A percentile compares a stretch with the other conserved stretches of the same genome.
These are phyloP conservation scores for Canavalia ensiformis DNA, from an alignment of 306 rosid genomes.

Conservation along the genomic window DNA sequence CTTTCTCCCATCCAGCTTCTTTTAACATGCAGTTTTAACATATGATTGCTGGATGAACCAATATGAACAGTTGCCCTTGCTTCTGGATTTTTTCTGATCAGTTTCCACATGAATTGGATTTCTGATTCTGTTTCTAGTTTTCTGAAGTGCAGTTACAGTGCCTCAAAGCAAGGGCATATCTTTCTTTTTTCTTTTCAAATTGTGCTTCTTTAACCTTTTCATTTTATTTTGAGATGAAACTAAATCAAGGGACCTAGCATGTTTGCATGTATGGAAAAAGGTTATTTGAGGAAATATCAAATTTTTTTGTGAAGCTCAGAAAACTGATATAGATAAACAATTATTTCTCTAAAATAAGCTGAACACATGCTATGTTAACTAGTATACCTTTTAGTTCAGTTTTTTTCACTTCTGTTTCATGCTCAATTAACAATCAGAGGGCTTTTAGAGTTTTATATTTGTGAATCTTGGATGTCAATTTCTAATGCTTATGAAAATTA, in stretches of 20 bases:
- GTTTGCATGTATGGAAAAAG: no score
- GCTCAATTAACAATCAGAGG: not conserved
- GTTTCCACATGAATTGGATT: not conserved
- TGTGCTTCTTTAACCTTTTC: not conserved
- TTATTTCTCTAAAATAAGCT: no score
- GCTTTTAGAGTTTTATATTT: not conserved
- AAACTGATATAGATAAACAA: no score
- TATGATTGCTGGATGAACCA: constrained; percentile 32
- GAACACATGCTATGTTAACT: not conserved
- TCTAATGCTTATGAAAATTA: constrained; percentile 5
- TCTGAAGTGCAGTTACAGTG: not conserved
- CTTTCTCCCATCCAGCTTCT: constrained; percentile 33
- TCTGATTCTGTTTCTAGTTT: not conserved
- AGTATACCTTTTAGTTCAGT: not conserved
- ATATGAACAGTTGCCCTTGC: not conserved
- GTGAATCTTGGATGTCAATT: not conserved
- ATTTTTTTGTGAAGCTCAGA: no score
- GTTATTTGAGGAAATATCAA: no score
- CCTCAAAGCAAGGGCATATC: not conserved
- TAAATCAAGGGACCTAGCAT: not conserved
- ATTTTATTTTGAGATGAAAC: not conserved
- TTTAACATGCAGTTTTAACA: constrained; percentile 31
- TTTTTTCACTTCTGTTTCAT: constrained; percentile 31
- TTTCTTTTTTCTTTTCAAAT: not conserved
- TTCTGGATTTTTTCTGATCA: constrained; percentile 2